Evolutionary conservation across 192 early-diverging fungal species (phyloP).

Genomic region (Phycomyces nitens): DNA sequence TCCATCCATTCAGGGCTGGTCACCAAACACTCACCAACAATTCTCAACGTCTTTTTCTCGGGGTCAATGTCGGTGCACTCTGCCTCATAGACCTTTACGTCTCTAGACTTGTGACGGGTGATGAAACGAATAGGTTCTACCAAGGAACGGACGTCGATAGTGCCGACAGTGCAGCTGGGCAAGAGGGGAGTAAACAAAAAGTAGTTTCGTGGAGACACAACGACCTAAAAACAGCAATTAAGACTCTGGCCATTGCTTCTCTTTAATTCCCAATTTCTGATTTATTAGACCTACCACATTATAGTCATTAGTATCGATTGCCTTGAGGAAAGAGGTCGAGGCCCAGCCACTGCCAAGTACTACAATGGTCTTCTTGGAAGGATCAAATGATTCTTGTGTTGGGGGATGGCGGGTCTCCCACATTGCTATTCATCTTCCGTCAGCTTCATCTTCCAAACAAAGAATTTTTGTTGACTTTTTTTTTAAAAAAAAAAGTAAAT

Average conservation of each 20-base stretch:
- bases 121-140: slow-evolving; percentile 86
- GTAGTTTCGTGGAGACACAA: slow-evolving; percentile 84
- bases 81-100: slow-evolving; percentile 85
- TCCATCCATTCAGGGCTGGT: too few relatives aligned
- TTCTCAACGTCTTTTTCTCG: slow-evolving; percentile 70
- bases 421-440: slow-evolving; percentile 11
- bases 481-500: neutral
- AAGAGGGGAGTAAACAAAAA: slow-evolving; percentile 79
- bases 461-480: too few relatives aligned
- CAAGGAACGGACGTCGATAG: slow-evolving; percentile 81
- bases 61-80: slow-evolving; percentile 88
- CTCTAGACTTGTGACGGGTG: slow-evolving; percentile 81
- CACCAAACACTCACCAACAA: slow-evolving; percentile 60
- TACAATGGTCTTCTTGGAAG: slow-evolving; percentile 41
- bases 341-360: slow-evolving; percentile 42
- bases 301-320: slow-evolving; percentile 37
- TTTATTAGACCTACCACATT: slow-evolving; percentile 31
- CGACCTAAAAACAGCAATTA: slow-evolving; percentile 9
- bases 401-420: slow-evolving; percentile 2
- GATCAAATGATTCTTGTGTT: slow-evolving; percentile 28
- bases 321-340: slow-evolving; percentile 38
- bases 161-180: slow-evolving; percentile 81
- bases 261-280: neutral
- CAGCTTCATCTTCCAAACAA: neutral
- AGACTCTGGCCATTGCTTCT: neutral